Conservation (phyloP, 2,329 filamentous ascomycete genomes). For the Colletotrichum viniferum region DNA sequence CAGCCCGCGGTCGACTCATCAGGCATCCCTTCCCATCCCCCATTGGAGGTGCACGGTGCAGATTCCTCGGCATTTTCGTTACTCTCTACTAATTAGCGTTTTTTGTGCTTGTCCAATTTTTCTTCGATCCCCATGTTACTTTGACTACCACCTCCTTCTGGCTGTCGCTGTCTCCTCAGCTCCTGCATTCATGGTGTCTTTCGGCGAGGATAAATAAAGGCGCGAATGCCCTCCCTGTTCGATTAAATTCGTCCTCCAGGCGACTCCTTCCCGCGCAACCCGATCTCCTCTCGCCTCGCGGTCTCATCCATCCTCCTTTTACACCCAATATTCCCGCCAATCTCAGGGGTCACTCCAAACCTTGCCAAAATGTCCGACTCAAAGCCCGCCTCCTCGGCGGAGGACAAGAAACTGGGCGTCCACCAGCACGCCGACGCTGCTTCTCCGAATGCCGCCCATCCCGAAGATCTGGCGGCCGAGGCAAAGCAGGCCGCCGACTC, state of each 20-base stretch:
- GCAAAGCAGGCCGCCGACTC: constrained; percentile 44
- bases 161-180: neutral
- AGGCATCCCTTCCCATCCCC: neutral
- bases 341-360: neutral
- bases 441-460: neutral
- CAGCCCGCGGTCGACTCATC: neutral
- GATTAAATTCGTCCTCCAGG: neutral
- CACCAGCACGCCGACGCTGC: constrained; percentile 26
- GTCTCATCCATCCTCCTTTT: neutral
- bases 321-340: neutral
- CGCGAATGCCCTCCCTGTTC: constrained; percentile 13
- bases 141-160: neutral
- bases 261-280: neutral
- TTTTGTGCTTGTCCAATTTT: neutral
- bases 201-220: constrained; percentile 10
- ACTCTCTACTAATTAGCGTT: neutral
- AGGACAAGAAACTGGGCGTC: constrained; percentile 25
- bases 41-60: constrained; percentile 3
- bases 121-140: neutral
- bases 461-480: constrained; percentile 34
- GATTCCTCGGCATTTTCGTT: neutral
- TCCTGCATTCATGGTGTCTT: neutral
- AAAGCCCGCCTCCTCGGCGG: neutral
- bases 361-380: constrained; percentile 27
- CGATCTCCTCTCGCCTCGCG: neutral